Base-by-base conservation (phyloP, 2,329 filamentous ascomycete species). In the Cercospora citrullina region DNA sequence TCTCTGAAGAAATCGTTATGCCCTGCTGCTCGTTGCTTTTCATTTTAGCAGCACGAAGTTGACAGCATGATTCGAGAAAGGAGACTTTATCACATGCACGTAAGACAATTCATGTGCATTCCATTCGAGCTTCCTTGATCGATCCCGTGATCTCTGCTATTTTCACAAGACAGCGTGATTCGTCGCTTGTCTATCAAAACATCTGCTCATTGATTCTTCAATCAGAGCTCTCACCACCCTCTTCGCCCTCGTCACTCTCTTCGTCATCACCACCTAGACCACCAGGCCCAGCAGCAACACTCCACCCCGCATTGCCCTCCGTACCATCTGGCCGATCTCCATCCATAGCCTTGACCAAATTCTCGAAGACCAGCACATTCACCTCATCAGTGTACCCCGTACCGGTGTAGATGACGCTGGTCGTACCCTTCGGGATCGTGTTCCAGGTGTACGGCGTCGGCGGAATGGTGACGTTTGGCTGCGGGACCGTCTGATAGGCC, bases 291-390 rank as follows among this genome's bases (percentile, higher is more conserved):
- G 18, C 14, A 26, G 48, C 18, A 14, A 23, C 18, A 12, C 26
- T 9, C 26, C 48, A 21, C 10, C 18, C 58, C 18, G 16, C 26
- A 42, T 60, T 26, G 1, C 60, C 60, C 39, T 62, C 60, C 4
- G 33, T 62, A 12, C 60, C 60, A 33, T 62, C 36, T 26, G 36
- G 60, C 39, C 60, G 39, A 21, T 31, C 21, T 10, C 60, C 60
- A 18, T 62, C 60, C 39, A 62, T 28, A 23, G 33, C 14, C 31
- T 18, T 23, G 12, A 62, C 39, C 60, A 62, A 16, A 12, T 45
- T 48, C 18, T 30, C 36, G 10, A 62, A 62, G 3, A 62, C 60
- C 39, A 16, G 2, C 18, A 48, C 23, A 36, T 45, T 30, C 6
- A 62, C 26, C 6, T 62, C 60, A 0, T 48, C 39, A 10, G 12